phyloP scores from a whole-genome alignment of 805 yeast genomes.

The Kodamaea sagamina region DNA sequence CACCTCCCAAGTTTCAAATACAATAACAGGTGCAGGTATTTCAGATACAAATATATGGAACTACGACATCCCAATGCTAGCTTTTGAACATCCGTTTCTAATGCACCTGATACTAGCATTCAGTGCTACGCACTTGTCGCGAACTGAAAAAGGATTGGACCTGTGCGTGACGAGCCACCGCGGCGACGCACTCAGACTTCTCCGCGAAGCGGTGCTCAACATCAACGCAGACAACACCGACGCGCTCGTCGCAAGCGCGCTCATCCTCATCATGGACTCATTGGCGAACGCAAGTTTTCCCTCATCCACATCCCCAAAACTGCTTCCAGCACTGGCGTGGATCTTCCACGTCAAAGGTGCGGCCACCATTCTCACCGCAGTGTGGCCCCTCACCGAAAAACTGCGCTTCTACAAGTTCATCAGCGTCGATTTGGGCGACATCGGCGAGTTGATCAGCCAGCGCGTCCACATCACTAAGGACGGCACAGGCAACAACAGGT shows the following conservation, averaged over 20 bases:
- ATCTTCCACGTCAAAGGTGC: conserved; percentile 96
- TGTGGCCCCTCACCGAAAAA: conserved; percentile 75
- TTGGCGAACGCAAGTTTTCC: conserved; percentile 84
- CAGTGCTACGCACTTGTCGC: conserved; percentile 85
- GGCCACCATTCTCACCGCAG: conserved; percentile 91
- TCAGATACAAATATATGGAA: conserved; percentile 86
- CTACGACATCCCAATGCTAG: conserved; percentile 81
- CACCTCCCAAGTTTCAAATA: conserved; percentile 77
- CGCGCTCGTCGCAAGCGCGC: conserved; percentile 89
- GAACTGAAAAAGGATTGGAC: conserved; percentile 74
- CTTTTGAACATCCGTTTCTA: conserved; percentile 83
- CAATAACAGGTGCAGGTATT: conserved; percentile 89
- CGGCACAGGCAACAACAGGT: conserved; percentile 28
- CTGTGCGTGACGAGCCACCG: conserved; percentile 83
- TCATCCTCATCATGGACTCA: conserved; percentile 88
- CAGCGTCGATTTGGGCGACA: conserved; percentile 86
- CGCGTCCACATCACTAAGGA: conserved; percentile 31
- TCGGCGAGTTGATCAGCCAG: conserved; percentile 67
- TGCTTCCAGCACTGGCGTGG: conserved; percentile 94
- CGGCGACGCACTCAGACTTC: conserved; percentile 77
- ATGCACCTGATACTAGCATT: conserved; percentile 92
- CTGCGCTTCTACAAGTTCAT: conserved; percentile 46
- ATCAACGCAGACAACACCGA: conserved; percentile 86
- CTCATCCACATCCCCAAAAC: conserved; percentile 45
- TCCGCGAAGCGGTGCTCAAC: conserved; percentile 83